A percentile compares a stretch with the other conserved stretches of the same genome.
These are phyloP conservation scores for Alternaria viburni DNA, from an alignment of 2,329 filamentous ascomycete species.

Conservation along the genomic window DNA sequence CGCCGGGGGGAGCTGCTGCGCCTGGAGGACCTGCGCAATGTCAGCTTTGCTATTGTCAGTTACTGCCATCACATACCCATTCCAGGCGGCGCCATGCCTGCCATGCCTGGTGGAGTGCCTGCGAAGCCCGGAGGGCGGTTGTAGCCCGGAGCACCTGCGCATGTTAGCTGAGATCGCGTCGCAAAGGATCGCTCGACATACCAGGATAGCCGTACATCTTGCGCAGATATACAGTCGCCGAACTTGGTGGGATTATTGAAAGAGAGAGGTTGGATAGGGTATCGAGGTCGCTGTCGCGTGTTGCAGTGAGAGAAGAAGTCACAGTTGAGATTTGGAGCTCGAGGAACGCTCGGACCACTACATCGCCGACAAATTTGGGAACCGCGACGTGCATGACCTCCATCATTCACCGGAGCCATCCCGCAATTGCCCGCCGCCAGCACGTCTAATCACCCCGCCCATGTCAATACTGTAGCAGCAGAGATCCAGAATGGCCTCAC, in stretches of 20 bases:
- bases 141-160: conserved; percentile 64
- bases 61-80: conserved; percentile 66
- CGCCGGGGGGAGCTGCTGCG: conserved; percentile 68
- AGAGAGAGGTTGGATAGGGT: background rate
- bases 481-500: conserved; percentile 33
- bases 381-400: conserved; percentile 18
- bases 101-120: conserved; percentile 75
- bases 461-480: background rate
- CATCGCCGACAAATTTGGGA: conserved; percentile 31
- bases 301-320: conserved; percentile 11
- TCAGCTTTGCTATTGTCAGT: conserved; percentile 1
- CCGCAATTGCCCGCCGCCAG: conserved; percentile 5
- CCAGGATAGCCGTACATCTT: conserved; percentile 48
- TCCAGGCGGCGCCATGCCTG: conserved; percentile 78
- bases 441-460: background rate
- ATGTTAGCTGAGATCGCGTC: conserved; percentile 24
- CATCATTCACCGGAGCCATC: conserved; percentile 3
- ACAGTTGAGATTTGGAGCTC: conserved; percentile 16
- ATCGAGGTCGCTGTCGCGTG: conserved; percentile 9
- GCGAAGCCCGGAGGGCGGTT: conserved; percentile 77
- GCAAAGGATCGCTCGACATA: conserved; percentile 12
- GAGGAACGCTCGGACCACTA: conserved; percentile 20
- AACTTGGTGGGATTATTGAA: background rate
- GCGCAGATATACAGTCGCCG: conserved; percentile 1
- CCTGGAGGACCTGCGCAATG: conserved; percentile 14